Base-by-base conservation (phyloP, 495 filamentous ascomycete genomes). In the Penicillium bovifimosum region DNA sequence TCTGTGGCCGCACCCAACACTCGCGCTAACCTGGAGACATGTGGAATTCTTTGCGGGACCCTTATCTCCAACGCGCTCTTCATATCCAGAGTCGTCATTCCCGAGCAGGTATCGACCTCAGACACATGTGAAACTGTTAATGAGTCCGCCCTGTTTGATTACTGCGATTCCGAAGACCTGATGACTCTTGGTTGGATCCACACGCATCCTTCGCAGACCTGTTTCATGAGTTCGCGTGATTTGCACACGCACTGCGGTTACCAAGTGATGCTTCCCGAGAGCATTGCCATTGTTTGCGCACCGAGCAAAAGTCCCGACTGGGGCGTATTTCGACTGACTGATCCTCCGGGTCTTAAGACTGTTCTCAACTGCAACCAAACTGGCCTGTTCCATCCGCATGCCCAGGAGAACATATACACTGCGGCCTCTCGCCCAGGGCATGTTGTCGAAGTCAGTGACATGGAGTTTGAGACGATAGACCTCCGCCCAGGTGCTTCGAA, bases 101-200 rank as follows among this genome's bases (percentile, higher is more conserved):
- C 93, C 0, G 88, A 96, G 58, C 93, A 98, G 62, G 83, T 82
- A 24, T 83, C 85, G 54, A 96, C 93, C 2, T 83, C 84, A 7
- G 91, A 97, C 61, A 97, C 93, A 0, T 98, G 93, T 67, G 91
- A 96, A 60, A 97, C 86, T 5, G 80, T 87, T 24, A 91, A 96
- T 58, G 92, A 96, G 61, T 77, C 76, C 32, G 83, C 80, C 0
- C 78, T 96, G 18, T 87, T 96, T 39, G 88, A 95, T 29, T 97
- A 91, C 63, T 92, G 88, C 60, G 85, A 92, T 56, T 77, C 75
- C 6, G 84, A 96, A 59, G 88, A 96, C 39, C 64, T 97, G 34
- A 84, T 96, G 71, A 83, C 93, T 53, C 77, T 96, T 8, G 93
- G 93, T 47, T 98, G 93, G 93, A 98, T 98, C 50, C 93, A 98